Evolutionary conservation across 306 rosid genomes (phyloP), one percentile per base, ranked within the genome.

Genomic region (Cyclanthera cordifolia): DNA sequence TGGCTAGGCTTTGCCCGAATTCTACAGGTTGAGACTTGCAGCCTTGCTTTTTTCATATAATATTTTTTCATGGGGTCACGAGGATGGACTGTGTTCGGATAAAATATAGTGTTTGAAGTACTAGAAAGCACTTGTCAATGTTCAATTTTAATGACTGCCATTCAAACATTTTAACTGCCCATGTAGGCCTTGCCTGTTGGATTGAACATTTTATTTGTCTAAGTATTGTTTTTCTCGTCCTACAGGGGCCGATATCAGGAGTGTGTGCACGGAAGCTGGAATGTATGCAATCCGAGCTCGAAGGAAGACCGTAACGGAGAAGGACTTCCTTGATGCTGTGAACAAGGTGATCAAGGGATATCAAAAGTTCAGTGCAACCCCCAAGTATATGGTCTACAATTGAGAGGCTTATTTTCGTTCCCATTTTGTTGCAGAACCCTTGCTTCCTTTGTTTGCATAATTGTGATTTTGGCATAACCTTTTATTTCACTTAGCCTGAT

Each of bases 211-310:
- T 41, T 52, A 20, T 28, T 30, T 27, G 17, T 65, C 48, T 54
- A 4, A 11, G 28, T 5, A n/a, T 19, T 6, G n/a, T 15, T 1
- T 16, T 12, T 25, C 60, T 70, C 39, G 43, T 59, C 11, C 46
- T 34, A 48, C 86, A 94, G 99, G 99, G 51, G 99, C 99, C 74
- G 99, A 94, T 73, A 94, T 94, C 16, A 83, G 99, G 82, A 88
- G 96, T 70, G 99, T 94, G 0, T 94, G 99, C 86, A 94, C 99
- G 0, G 99, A 94, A 81, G 99, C 99, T 11, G 99, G 99, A 72
- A 94, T 94, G 99, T 94, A 78, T 71, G 99, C 99, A 16, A 94
- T 94, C 78, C 95, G 99, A 16, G 99, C 97, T 52, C 81, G 97
- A 72, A 90, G 99, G 81, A 94, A 94, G 86, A 94, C 97, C 0